Percentiles rank a stretch among this genome's conserved stretches.
phyloP scores from a whole-genome alignment of 1,284 basidiomycete species.

The Marasmius sp. region DNA sequence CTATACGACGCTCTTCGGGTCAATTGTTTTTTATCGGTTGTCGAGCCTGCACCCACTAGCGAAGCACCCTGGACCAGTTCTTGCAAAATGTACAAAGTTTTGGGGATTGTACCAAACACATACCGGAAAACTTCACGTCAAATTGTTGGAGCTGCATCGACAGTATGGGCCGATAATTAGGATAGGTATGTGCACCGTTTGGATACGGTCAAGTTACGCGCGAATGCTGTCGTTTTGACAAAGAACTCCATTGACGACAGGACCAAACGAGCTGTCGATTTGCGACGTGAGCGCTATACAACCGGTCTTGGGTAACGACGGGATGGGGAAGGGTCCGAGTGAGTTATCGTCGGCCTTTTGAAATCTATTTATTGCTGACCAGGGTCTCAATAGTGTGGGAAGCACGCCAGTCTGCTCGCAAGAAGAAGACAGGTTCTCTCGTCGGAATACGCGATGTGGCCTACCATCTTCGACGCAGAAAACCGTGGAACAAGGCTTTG shows the following conservation, averaged over 20 bases:
- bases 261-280: background rate
- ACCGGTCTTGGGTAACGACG: background rate
- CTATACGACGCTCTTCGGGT: background rate
- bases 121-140: background rate
- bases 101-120: background rate
- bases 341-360: background rate
- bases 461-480: background rate
- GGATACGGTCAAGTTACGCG: background rate
- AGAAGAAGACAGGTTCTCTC: background rate
- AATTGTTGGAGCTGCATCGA: background rate
- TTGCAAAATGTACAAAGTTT: background rate
- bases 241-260: background rate
- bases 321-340: background rate
- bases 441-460: background rate
- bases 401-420: too few relatives aligned
- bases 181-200: background rate
- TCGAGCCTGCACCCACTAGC: background rate
- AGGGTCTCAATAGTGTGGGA: background rate
- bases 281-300: background rate
- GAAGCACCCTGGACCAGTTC: background rate
- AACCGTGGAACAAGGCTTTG: constrained; percentile 1
- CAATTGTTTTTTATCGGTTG: background rate
- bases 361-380: too few relatives aligned
- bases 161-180: background rate
- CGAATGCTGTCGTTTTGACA: background rate